Base-by-base conservation (phyloP, 2,329 filamentous ascomycete species). In the Laburnicola sp. region DNA sequence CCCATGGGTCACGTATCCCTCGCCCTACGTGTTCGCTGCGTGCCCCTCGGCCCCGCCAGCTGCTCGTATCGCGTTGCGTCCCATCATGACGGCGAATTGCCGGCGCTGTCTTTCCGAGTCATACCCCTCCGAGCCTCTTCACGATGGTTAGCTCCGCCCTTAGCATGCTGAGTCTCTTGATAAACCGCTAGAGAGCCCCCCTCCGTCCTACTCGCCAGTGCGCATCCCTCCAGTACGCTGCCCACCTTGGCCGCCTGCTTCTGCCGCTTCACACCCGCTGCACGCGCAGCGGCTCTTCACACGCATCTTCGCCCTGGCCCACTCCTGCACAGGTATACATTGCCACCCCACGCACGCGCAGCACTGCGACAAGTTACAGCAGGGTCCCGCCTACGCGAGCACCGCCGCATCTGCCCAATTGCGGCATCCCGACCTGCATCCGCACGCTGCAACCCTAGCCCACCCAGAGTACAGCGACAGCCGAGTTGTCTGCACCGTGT, bases 391-490 rank as follows among this genome's bases (percentile, higher is more conserved):
- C 56, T 57, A 53, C 51, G 45, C 53, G 45, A 58, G 58, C 55
- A 57, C 48, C 38, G 46, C 53, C 46, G 38, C 41, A 46, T 23
- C 59, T 48, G 52, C 53, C 68, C 68, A 71, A 72, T 70, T 61
- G 56, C 53, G 48, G 45, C 55, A 52, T 35, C 44, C 37, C 45
- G 40, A 38, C 54, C 40, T 53, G 53, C 54, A 51, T 58, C 66
- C 59, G 64, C 62, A 66, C 66, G 64, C 61, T 60, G 63, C 59
- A 65, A 43, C 50, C 53, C 53, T 56, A 16, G 16, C 53, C 64
- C 64, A 63, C 64, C 65, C 61, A 66, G 61, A 66, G 57, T 61
- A 47, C 57, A 40, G 34, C 56, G 54, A 36, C 59, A 45, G 40
- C 48, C 51, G 16, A 16, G 16, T 16, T 16, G 16, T 16, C 16